These are phyloP conservation scores for Ammopiptanthus mongolicus DNA, from an alignment of 306 rosid species.

Conservation along the genomic window DNA sequence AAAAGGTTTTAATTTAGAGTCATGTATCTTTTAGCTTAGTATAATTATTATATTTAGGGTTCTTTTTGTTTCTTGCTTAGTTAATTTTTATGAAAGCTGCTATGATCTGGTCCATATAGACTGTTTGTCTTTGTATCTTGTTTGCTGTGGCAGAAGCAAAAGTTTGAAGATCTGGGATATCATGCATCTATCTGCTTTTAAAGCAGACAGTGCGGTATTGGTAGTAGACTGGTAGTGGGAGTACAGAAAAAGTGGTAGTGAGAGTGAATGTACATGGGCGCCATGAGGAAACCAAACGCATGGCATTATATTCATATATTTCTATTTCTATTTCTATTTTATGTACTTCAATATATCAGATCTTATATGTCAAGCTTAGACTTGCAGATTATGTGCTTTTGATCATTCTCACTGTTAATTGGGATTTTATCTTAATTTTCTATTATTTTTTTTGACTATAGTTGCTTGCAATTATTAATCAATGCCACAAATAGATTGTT, in stretches of 20 bases:
- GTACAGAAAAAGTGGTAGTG: conserved; percentile 36
- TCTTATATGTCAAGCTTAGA: conserved; percentile 17
- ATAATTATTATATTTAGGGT: conserved; percentile 35
- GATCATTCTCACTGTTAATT: neutral
- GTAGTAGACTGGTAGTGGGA: conserved; percentile 38
- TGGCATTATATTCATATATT: neutral
- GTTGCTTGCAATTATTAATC: neutral
- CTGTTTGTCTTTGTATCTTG: conserved; percentile 45
- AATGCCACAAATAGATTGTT: neutral
- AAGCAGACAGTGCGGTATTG: conserved; percentile 42
- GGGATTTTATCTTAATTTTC: neutral
- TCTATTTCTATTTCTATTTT: neutral
- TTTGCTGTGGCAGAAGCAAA: conserved; percentile 41
- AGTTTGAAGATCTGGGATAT: conserved; percentile 40
- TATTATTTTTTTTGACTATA: conserved; percentile 7
- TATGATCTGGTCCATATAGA: conserved; percentile 13
- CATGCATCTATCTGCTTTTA: conserved; percentile 36
- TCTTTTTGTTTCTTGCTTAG: neutral
- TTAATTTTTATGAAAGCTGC: conserved; percentile 24
- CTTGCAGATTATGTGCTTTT: conserved; percentile 20
- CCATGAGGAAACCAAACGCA: neutral
- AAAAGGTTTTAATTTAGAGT: neutral
- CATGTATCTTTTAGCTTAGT: conserved; percentile 7
- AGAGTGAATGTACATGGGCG: conserved; percentile 24
- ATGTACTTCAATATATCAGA: neutral